phyloP scores from a whole-genome alignment of 2,329 filamentous ascomycete species.

The Huntiella moniliformis region DNA sequence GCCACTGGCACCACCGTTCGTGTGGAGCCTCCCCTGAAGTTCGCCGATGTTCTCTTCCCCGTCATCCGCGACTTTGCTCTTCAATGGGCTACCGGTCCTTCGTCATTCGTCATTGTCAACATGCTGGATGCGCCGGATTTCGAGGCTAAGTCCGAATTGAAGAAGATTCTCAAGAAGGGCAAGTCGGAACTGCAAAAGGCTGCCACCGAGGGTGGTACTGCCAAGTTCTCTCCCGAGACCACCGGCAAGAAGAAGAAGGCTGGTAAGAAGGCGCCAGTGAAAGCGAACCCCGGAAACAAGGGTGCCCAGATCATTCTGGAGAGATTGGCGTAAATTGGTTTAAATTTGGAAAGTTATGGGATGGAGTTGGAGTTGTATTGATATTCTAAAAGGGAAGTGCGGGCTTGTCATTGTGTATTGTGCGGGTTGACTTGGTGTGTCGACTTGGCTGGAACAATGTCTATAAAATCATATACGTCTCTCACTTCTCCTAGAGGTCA shows the following conservation, averaged over 20 bases:
- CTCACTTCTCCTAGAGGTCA: too few species aligned
- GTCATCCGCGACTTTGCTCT: constrained; percentile 57
- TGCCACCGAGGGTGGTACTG: constrained; percentile 36
- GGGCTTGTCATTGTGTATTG: too few species aligned
- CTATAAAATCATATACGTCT: too few species aligned
- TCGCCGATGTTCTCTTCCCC: constrained; percentile 65
- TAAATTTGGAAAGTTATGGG: neutral
- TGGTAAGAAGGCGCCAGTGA: constrained; percentile 20
- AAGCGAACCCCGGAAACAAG: constrained; percentile 31
- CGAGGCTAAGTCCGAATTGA: constrained; percentile 43
- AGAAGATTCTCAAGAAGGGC: constrained; percentile 52
- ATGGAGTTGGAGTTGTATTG: constrained; percentile 5
- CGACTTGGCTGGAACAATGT: too few species aligned
- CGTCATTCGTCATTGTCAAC: constrained; percentile 70
- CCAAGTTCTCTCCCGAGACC: constrained; percentile 32
- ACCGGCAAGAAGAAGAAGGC: constrained; percentile 28
- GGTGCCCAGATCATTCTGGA: constrained; percentile 42
- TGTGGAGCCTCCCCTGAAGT: constrained; percentile 58
- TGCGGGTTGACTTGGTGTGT: too few species aligned
- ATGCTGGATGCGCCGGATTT: constrained; percentile 62
- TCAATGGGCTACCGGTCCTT: constrained; percentile 70
- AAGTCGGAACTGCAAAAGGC: constrained; percentile 53
- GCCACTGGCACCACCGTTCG: constrained; percentile 50
- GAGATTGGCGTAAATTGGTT: constrained; percentile 24
- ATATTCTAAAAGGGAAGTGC: constrained; percentile 1